These are phyloP conservation scores for Balakata baccata DNA, from an alignment of 345 rosid species.

Conservation along the genomic window DNA sequence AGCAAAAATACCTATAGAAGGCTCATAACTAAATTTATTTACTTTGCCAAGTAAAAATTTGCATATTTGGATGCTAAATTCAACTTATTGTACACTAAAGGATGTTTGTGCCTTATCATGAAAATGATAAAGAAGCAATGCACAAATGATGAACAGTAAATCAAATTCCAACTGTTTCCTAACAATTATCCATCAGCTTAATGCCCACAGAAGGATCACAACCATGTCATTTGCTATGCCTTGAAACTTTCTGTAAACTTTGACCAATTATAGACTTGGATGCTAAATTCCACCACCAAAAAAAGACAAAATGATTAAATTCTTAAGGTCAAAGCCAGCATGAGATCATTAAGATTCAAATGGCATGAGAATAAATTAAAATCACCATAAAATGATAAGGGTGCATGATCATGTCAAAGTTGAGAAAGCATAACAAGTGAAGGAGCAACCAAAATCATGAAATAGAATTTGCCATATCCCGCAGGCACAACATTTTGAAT, in stretches of 20 bases:
- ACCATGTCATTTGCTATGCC: background rate
- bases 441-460: constrained; percentile 9
- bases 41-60: too few relatives aligned
- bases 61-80: too few relatives aligned
- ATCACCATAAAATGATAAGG: background rate
- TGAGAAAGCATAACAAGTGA: background rate
- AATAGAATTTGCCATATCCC: background rate
- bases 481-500: background rate
- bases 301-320: background rate
- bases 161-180: background rate
- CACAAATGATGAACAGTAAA: background rate
- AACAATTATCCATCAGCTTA: background rate
- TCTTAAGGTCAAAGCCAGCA: background rate
- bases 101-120: background rate
- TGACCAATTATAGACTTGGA: background rate
- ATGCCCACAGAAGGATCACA: background rate
- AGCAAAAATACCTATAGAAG: background rate
- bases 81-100: too few relatives aligned
- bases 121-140: background rate
- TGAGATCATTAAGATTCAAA: background rate
- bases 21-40: background rate
- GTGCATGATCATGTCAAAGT: background rate
- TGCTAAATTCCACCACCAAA: background rate
- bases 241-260: background rate
- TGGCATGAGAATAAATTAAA: too few relatives aligned